Conservation (phyloP, 2,329 filamentous ascomycete genomes). For the Verticillium klebahnii region DNA sequence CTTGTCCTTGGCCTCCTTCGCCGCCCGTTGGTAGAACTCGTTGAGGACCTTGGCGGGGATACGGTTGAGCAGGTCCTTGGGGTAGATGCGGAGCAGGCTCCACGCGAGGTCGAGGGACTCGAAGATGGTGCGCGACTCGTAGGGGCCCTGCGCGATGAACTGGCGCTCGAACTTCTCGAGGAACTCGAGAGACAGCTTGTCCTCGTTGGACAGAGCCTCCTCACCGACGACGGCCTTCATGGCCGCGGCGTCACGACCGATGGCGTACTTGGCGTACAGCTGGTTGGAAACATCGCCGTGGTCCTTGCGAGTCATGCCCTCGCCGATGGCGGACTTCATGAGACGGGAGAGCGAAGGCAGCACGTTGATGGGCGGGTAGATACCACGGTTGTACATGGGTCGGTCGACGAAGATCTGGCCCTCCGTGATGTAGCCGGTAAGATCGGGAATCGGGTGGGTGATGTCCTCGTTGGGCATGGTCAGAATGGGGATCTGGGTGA, state of each 20-base stretch:
- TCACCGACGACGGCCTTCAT: slow-evolving; percentile 99
- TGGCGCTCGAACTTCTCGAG: slow-evolving; percentile 96
- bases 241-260: slow-evolving; percentile 93
- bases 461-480: slow-evolving; percentile 99
- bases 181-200: slow-evolving; percentile 97
- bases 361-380: slow-evolving; percentile 99
- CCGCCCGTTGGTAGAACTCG: slow-evolving; percentile 73
- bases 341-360: slow-evolving; percentile 95
- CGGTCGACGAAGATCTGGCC: slow-evolving; percentile 98
- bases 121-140: slow-evolving; percentile 86
- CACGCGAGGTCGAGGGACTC: slow-evolving; percentile 95
- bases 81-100: slow-evolving; percentile 94
- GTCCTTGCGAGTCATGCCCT: slow-evolving; percentile 93
- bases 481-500: slow-evolving; percentile 97
- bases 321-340: slow-evolving; percentile 99
- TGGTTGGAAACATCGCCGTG: slow-evolving; percentile 99
- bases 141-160: slow-evolving; percentile 88
- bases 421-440: slow-evolving; percentile 99
- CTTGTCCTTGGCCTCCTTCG: slow-evolving; percentile 59
- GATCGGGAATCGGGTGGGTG: slow-evolving; percentile 96
- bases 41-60: slow-evolving; percentile 79
- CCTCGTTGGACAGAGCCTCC: slow-evolving; percentile 90
- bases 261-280: slow-evolving; percentile 98
- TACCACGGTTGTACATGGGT: slow-evolving; percentile 88
- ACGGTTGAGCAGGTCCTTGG: slow-evolving; percentile 96